A percentile compares a stretch with the other conserved stretches of the same genome.
These are phyloP conservation scores for Colletotrichum sp. DNA, from an alignment of 2,329 filamentous ascomycete species.

Conservation along the genomic window DNA sequence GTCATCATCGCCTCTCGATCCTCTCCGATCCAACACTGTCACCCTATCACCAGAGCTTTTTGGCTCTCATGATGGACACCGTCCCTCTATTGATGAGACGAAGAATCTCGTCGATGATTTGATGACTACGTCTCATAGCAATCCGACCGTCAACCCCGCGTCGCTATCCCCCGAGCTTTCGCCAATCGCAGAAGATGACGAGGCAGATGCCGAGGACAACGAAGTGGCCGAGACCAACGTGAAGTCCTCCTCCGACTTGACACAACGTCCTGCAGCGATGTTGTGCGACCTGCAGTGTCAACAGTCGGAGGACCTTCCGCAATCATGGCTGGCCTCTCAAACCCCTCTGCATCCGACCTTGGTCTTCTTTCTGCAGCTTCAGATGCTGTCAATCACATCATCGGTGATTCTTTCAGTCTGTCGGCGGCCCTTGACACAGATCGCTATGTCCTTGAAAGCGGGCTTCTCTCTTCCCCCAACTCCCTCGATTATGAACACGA, in stretches of 20 bases:
- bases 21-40: conserved; percentile 50
- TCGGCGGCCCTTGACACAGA: conserved; percentile 73
- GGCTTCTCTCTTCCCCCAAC: conserved; percentile 76
- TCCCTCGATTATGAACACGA: conserved; percentile 69
- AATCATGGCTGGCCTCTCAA: conserved; percentile 48
- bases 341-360: conserved; percentile 44
- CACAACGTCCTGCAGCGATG: conserved; percentile 99
- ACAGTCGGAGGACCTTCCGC: conserved; percentile 77
- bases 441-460: conserved; percentile 78
- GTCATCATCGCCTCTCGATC: conserved; percentile 46
- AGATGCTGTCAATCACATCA: conserved; percentile 68
- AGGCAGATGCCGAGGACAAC: conserved; percentile 32
- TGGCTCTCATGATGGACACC: conserved; percentile 47
- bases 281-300: conserved; percentile 99
- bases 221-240: conserved; percentile 26
- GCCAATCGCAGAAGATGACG: conserved; percentile 52
- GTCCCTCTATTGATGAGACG: conserved; percentile 30
- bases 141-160: conserved; percentile 63
- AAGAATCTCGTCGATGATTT: conserved; percentile 47
- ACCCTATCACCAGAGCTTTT: conserved; percentile 67
- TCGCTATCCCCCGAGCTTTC: conserved; percentile 63
- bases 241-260: conserved; percentile 77
- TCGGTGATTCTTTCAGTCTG: conserved; percentile 72
- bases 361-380: conserved; percentile 58
- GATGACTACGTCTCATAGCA: conserved; percentile 43